Conservation (phyloP, 148 eudicot species). For the Pouteria glomerata region DNA sequence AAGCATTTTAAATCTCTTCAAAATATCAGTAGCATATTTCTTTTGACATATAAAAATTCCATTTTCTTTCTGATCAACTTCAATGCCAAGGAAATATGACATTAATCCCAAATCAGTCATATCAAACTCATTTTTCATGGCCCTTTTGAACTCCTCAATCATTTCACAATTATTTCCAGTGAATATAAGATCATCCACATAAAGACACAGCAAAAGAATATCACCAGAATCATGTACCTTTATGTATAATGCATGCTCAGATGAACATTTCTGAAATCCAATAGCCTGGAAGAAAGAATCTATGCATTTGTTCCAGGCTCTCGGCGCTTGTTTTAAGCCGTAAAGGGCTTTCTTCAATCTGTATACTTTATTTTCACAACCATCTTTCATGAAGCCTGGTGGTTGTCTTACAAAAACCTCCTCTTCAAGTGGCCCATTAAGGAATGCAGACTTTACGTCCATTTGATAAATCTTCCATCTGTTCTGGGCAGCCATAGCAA, state of each 20-base stretch:
- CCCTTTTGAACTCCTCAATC: background rate
- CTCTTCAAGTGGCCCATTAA: background rate
- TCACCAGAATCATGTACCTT: background rate
- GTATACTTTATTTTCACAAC: background rate
- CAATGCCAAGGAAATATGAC: background rate
- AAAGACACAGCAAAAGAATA: background rate
- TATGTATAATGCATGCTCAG: background rate
- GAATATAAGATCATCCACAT: background rate
- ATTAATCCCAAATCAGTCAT: too few relatives aligned
- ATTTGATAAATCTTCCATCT: background rate
- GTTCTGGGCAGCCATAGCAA: background rate
- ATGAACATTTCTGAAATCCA: too few relatives aligned
- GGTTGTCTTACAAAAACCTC: background rate
- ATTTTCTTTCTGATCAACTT: background rate
- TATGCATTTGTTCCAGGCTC: too few relatives aligned
- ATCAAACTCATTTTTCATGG: too few relatives aligned
- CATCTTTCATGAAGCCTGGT: background rate
- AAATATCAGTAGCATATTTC: background rate
- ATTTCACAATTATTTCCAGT: background rate
- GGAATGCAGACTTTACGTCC: background rate
- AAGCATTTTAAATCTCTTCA: background rate
- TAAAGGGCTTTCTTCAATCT: too few relatives aligned
- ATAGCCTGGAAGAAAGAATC: too few relatives aligned
- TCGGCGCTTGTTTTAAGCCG: too few relatives aligned
- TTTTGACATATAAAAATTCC: background rate